Evolutionary conservation across 192 early-diverging fungal genomes (phyloP).

Genomic region (Mortierella alpina): DNA sequence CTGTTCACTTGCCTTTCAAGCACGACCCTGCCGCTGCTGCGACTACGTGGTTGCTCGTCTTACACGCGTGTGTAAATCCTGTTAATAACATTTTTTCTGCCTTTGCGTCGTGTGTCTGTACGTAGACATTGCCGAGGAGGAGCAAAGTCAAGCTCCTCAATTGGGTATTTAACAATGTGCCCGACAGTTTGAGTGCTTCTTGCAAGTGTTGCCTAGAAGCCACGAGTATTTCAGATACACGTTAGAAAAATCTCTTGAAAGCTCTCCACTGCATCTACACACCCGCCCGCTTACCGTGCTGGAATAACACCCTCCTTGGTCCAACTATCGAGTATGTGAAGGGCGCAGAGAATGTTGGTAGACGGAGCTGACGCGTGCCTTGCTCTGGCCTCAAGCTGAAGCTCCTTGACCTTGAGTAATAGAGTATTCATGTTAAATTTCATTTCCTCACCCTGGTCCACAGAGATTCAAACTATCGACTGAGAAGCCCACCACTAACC

Average conservation of each 20-base stretch:
- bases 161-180: slow-evolving; percentile 47
- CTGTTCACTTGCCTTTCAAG: slow-evolving; percentile 44
- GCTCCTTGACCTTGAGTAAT: slow-evolving; percentile 10
- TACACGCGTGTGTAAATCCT: slow-evolving; percentile 38
- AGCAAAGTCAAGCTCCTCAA: slow-evolving; percentile 52
- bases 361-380: slow-evolving; percentile 13
- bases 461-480: not conserved
- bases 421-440: not conserved
- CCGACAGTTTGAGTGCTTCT: slow-evolving; percentile 51
- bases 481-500: slow-evolving; percentile 5
- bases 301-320: slow-evolving; percentile 31
- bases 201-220: slow-evolving; percentile 53
- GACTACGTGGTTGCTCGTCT: slow-evolving; percentile 36
- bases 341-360: slow-evolving; percentile 17
- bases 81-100: slow-evolving; percentile 58
- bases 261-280: too few species aligned
- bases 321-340: slow-evolving; percentile 48
- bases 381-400: slow-evolving; percentile 22
- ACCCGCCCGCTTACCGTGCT: slow-evolving; percentile 21
- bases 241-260: not conserved
- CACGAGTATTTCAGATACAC: not conserved
- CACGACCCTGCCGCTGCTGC: slow-evolving; percentile 34
- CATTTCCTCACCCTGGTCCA: not conserved
- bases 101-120: slow-evolving; percentile 56
- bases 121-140: slow-evolving; percentile 50